Conservation (phyloP, 2,329 filamentous ascomycete species). For the Aureobasidium subglaciale region DNA sequence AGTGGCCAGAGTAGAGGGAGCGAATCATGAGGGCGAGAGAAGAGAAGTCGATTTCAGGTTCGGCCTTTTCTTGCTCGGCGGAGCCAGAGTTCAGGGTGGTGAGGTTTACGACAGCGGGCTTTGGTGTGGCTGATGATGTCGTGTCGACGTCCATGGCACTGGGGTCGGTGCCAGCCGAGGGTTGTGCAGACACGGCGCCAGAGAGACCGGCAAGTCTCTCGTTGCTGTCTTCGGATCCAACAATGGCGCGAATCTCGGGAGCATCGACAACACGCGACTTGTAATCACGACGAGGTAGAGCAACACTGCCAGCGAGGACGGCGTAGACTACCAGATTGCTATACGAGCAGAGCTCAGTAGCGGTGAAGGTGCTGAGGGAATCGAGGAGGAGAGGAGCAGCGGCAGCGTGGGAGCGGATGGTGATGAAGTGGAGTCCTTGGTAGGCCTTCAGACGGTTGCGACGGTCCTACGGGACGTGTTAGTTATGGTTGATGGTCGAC, state of each 20-base stretch:
- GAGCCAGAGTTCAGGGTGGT: slow-evolving; percentile 66
- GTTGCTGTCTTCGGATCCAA: slow-evolving; percentile 66
- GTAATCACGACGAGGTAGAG: slow-evolving; percentile 94
- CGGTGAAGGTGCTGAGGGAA: slow-evolving; percentile 95
- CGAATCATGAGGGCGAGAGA: slow-evolving; percentile 81
- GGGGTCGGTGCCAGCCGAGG: slow-evolving; percentile 65
- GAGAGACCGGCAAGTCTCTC: slow-evolving; percentile 79
- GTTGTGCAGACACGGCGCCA: slow-evolving; percentile 73
- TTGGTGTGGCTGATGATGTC: slow-evolving; percentile 41
- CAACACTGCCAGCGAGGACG: slow-evolving; percentile 87
- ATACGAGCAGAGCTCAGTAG: slow-evolving; percentile 97
- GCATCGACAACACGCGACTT: slow-evolving; percentile 98
- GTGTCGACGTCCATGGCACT: slow-evolving; percentile 40
- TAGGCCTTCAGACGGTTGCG: slow-evolving; percentile 98
- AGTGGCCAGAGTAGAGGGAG: slow-evolving; percentile 88
- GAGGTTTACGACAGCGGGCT: slow-evolving; percentile 75
- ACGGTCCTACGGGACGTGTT: slow-evolving; percentile 50
- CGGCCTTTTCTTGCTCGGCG: slow-evolving; percentile 65
- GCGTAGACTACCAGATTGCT: slow-evolving; percentile 91
- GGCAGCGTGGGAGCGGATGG: slow-evolving; percentile 80
- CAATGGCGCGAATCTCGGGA: slow-evolving; percentile 94
- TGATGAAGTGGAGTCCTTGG: slow-evolving; percentile 88
- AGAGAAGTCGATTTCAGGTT: slow-evolving; percentile 80
- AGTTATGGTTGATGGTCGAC: neutral
- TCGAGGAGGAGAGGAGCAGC: slow-evolving; percentile 90